Percentiles rank a stretch among this genome's conserved stretches.
These are phyloP conservation scores for Ustilago bromivora DNA, from an alignment of 1,284 basidiomycete species.

Conservation along the genomic window DNA sequence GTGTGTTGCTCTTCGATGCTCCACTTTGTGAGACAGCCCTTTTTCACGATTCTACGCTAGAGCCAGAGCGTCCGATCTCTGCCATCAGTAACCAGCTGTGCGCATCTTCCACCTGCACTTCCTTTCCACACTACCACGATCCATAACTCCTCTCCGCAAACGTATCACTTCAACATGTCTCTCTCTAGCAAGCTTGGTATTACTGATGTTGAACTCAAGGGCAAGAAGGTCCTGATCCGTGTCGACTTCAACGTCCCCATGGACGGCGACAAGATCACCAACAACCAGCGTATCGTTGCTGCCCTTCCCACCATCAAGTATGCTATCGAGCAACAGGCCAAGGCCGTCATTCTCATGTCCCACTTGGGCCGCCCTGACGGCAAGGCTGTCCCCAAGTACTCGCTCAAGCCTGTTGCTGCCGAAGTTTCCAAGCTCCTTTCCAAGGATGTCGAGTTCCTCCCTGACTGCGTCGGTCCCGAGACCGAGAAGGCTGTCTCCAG, in stretches of 20 bases:
- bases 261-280: constrained; percentile 86
- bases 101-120: neutral
- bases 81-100: constrained; percentile 7
- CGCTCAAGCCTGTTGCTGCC: constrained; percentile 82
- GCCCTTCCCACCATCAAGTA: constrained; percentile 96
- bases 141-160: neutral
- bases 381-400: constrained; percentile 88
- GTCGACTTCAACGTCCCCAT: constrained; percentile 99
- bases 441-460: constrained; percentile 78
- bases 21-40: constrained; percentile 22
- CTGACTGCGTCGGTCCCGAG: constrained; percentile 87
- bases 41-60: constrained; percentile 25
- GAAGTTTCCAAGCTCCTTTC: constrained; percentile 71
- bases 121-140: constrained; percentile 10
- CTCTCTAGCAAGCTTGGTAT: constrained; percentile 84
- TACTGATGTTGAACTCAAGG: constrained; percentile 89
- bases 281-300: constrained; percentile 93
- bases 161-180: constrained; percentile 78
- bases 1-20: constrained; percentile 15
- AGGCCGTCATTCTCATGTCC: constrained; percentile 92
- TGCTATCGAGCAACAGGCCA: constrained; percentile 87
- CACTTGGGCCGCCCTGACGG: constrained; percentile 98
- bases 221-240: constrained; percentile 79
- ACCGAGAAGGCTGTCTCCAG: constrained; percentile 81
- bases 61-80: constrained; percentile 8